Conservation (phyloP, 1,284 basidiomycete species). For the Cystobasidiaceae sp. region DNA sequence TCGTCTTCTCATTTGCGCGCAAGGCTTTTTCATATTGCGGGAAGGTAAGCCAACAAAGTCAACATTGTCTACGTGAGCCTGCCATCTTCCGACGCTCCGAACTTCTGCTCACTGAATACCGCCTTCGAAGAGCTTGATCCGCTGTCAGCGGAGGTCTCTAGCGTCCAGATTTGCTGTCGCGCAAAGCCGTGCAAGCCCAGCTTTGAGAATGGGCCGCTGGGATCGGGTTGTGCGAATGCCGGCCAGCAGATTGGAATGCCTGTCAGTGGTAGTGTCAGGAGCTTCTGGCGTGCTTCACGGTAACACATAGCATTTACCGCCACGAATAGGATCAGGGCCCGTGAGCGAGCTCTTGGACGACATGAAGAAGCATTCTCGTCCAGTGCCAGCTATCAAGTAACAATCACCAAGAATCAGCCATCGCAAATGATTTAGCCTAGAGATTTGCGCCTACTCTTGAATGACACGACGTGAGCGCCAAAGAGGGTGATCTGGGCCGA, state of each 20-base stretch:
- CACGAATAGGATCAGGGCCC: slow-evolving; percentile 39
- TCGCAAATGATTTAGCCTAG: no score
- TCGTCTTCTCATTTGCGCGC: slow-evolving; percentile 31
- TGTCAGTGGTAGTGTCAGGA: not conserved
- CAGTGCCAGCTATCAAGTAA: slow-evolving; percentile 8
- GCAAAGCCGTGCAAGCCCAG: slow-evolving; percentile 45
- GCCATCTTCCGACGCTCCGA: no score
- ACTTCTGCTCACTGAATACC: slow-evolving; percentile 40
- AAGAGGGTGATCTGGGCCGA: not conserved
- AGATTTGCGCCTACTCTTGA: slow-evolving; percentile 31
- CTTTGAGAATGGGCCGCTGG: slow-evolving; percentile 35
- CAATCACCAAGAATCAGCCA: not conserved
- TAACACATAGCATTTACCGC: no score
- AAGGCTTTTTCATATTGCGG: no score
- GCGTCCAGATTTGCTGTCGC: slow-evolving; percentile 37
- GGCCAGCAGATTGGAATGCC: slow-evolving; percentile 42
- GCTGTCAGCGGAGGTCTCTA: slow-evolving; percentile 25
- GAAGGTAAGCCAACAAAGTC: no score
- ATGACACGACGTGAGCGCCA: slow-evolving; percentile 39
- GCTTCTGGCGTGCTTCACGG: no score
- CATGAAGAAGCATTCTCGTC: slow-evolving; percentile 40
- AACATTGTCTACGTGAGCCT: no score
- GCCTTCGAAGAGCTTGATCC: slow-evolving; percentile 35
- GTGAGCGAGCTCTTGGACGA: slow-evolving; percentile 34
- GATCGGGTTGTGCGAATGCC: slow-evolving; percentile 41